Evolutionary conservation across 345 rosid genomes (phyloP), one percentile per base, ranked within the genome.

Genomic region (Excoecaria cochinchinensis): DNA sequence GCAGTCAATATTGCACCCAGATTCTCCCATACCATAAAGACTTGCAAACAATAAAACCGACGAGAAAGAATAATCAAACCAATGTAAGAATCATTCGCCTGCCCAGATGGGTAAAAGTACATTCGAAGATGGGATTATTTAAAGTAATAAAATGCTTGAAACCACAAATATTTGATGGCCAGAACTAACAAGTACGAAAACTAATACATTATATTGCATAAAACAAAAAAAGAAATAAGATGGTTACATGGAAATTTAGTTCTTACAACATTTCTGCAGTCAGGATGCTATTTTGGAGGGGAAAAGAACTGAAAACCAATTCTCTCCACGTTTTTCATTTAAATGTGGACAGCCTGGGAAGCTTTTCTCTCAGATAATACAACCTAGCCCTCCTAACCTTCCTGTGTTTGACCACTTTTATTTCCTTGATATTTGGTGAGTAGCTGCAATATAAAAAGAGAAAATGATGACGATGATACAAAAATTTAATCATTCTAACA

Each of bases 271-370:
- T 71, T 60, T 62, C 52, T 39, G 48, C 73, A 22, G 61, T 31
- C 36, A 59, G 38, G 50, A 42, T 19, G 9, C 50, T 15, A 61
- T 3, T 76, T 5, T 22, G 47, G 48, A 44, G 52, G 40, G 31
- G 50, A 14, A 74, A 39, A 21, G 31, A 67, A 63, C 61, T 17
- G 38, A 66, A 22, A 46, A 57, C 48, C 44, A 39, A 68, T 16
- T 16, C 66, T 57, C 53, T 21, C 8, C 62, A 71, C 56, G 71
- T 39, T 77, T 69, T 60, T 88, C 86, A 91, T 65, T 94, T 94
- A 77, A 94, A 94, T 38, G 98, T 92, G 47, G 97, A 92, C 44
- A 94, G 79, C 86, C 97, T 86, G 73, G 98, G 97, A 79, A 94
- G 93, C 85, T 95, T 92, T 79, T 92, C 91, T 81, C 97, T 84